Conservation (phyloP, 2,329 filamentous ascomycete genomes). For the Eutypella sp. region DNA sequence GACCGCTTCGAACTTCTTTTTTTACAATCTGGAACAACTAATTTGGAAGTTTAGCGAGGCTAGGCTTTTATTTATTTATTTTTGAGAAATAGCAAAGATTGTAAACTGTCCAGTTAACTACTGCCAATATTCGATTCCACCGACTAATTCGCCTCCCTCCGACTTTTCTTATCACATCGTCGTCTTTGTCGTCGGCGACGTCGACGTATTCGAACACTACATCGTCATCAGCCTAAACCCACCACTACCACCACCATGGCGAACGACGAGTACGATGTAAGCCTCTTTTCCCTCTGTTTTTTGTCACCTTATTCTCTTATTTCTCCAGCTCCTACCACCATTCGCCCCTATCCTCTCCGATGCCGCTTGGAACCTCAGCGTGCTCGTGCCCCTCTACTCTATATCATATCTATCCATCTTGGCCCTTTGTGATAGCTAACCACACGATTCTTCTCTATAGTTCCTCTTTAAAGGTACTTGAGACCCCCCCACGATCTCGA, state of each 20-base stretch:
- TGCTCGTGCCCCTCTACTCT: slow-evolving; percentile 15
- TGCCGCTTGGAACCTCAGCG: slow-evolving; percentile 4
- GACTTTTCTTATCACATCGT: too few relatives aligned
- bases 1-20: neutral
- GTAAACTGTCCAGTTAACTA: too few relatives aligned
- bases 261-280: slow-evolving; percentile 99
- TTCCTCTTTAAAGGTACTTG: slow-evolving; percentile 97
- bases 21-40: neutral
- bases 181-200: too few relatives aligned
- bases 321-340: too few relatives aligned
- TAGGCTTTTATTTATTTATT: too few relatives aligned
- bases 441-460: slow-evolving; percentile 48
- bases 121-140: too few relatives aligned
- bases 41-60: too few relatives aligned
- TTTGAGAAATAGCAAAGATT: too few relatives aligned
- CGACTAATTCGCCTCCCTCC: neutral
- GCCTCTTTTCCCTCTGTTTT: slow-evolving; percentile 30
- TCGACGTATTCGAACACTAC: too few relatives aligned
- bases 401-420: slow-evolving; percentile 23
- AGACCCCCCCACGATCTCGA: slow-evolving; percentile 21
- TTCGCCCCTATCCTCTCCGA: too few relatives aligned
- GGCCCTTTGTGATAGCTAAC: slow-evolving; percentile 12
- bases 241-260: slow-evolving; percentile 61
- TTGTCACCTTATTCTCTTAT: slow-evolving; percentile 13
- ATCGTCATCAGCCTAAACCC: too few relatives aligned